Percentiles rank a stretch among this genome's conserved stretches.
phyloP scores from a whole-genome alignment of 441 rosid genomes.

The Capsella rubella region DNA sequence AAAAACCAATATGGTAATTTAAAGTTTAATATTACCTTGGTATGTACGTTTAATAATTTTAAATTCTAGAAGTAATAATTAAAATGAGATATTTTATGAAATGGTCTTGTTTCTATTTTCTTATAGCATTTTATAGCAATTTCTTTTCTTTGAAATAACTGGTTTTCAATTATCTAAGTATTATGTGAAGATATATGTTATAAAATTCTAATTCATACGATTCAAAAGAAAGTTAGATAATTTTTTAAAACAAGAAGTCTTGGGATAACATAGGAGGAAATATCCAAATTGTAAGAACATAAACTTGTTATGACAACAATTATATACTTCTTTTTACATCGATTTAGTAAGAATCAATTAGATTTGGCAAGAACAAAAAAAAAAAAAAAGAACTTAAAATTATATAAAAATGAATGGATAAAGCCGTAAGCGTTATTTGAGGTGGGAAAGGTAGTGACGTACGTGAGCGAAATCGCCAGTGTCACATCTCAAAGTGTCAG shows the following conservation, averaged over 20 bases:
- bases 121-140: no score
- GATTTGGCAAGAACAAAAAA: not conserved
- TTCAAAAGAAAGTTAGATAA: no score
- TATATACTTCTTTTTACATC: not conserved
- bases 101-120: not conserved
- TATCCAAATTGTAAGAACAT: not conserved
- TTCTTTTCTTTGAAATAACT: not conserved
- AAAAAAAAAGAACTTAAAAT: not conserved
- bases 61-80: no score
- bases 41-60: not conserved
- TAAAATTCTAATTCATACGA: no score
- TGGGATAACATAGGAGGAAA: not conserved
- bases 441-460: conserved; percentile 38
- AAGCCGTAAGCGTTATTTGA: conserved; percentile 32
- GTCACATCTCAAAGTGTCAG: conserved; percentile 43
- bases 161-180: not conserved
- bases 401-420: conserved; percentile 28
- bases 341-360: not conserved
- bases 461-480: conserved; percentile 50
- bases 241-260: not conserved
- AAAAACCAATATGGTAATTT: not conserved
- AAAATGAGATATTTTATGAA: no score
- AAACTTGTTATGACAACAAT: not conserved
- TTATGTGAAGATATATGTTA: no score
- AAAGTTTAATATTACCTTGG: not conserved